Conservation (phyloP, 495 filamentous ascomycete species). For the Thozetella sp. region DNA sequence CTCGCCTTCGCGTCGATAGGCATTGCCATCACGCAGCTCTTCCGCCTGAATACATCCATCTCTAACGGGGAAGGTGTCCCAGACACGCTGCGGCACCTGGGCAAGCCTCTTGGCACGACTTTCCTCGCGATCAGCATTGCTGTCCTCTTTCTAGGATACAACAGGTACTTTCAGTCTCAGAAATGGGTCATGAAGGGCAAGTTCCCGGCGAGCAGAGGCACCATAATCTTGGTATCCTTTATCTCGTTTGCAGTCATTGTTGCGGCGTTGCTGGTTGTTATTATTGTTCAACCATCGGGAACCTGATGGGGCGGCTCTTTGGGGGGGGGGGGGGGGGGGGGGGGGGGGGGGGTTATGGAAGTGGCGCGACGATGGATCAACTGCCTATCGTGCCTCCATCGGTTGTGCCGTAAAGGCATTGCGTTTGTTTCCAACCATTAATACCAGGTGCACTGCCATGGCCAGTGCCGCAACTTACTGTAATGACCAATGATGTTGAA, state of each 20-base stretch:
- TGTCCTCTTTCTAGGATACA: conserved; percentile 79
- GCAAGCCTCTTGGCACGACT: conserved; percentile 91
- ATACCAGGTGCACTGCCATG: too few relatives aligned
- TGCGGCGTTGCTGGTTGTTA: conserved; percentile 68
- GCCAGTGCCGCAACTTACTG: too few relatives aligned
- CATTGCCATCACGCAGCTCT: conserved; percentile 94
- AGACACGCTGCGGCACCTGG: conserved; percentile 68
- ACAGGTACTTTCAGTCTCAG: conserved; percentile 63
- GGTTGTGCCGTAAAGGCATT: too few relatives aligned
- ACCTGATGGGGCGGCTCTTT: neutral
- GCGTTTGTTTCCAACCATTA: too few relatives aligned
- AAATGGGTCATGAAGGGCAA: conserved; percentile 93
- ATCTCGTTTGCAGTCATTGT: conserved; percentile 73
- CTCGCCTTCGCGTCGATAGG: conserved; percentile 96
- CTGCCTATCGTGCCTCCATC: too few relatives aligned
- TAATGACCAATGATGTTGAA: too few relatives aligned
- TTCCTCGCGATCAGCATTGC: conserved; percentile 89
- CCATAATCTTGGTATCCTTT: conserved; percentile 74
- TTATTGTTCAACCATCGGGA: conserved; percentile 60
- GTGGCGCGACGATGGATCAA: too few relatives aligned
- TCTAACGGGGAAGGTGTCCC: conserved; percentile 27
- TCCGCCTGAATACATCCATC: conserved; percentile 82
- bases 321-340: neutral
- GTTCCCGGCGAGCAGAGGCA: conserved; percentile 89
- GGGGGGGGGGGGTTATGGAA: neutral